Evolutionary conservation across 2,329 filamentous ascomycete genomes (phyloP).

Genomic region (Aspergillus awamori): DNA sequence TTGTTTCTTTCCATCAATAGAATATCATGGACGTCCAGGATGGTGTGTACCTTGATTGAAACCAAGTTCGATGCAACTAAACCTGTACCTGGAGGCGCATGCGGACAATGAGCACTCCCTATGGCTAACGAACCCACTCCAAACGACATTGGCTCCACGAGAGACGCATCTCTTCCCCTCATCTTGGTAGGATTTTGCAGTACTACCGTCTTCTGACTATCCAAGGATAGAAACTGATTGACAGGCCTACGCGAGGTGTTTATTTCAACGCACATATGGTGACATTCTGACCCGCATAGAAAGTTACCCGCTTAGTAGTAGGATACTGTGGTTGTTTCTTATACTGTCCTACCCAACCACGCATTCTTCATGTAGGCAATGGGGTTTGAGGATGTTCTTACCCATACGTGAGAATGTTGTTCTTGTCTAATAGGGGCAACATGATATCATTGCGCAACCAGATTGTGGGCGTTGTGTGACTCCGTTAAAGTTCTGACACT

Average conservation of each 20-base stretch:
- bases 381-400: not conserved
- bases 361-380: not conserved
- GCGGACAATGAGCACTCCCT: not conserved
- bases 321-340: too few species aligned
- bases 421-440: not conserved
- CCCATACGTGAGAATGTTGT: not conserved
- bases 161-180: not conserved
- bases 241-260: not conserved
- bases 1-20: not conserved
- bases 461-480: not conserved
- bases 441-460: conserved; percentile 9
- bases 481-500: conserved; percentile 18
- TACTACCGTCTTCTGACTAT: not conserved
- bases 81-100: not conserved
- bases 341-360: not conserved
- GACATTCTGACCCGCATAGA: not conserved
- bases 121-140: not conserved
- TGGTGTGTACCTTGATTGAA: not conserved
- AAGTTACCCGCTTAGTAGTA: not conserved
- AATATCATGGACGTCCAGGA: not conserved
- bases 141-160: not conserved
- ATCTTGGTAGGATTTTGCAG: not conserved
- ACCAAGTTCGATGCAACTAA: not conserved
- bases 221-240: not conserved
- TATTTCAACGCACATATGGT: not conserved